phyloP scores from a whole-genome alignment of 495 filamentous ascomycete species.

The Glonium stellatum region DNA sequence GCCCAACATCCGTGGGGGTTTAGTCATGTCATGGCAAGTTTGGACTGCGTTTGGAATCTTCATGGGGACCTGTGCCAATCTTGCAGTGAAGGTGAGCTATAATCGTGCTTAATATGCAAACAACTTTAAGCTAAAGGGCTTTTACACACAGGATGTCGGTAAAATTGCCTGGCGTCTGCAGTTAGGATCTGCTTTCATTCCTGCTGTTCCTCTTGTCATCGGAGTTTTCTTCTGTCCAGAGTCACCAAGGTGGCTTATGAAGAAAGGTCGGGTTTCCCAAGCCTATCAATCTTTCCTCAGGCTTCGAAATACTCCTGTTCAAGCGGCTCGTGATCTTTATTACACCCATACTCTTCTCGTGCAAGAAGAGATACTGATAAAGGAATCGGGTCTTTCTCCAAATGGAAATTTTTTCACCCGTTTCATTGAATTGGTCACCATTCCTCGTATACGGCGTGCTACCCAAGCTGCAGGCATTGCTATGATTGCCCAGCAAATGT shows the following conservation, averaged over 20 bases:
- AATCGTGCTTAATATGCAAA: not conserved
- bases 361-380: slow-evolving; percentile 40
- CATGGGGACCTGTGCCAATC: slow-evolving; percentile 54
- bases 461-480: slow-evolving; percentile 58
- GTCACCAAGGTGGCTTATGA: slow-evolving; percentile 64
- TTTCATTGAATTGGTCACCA: slow-evolving; percentile 62
- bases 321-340: slow-evolving; percentile 71
- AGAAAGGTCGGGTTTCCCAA: slow-evolving; percentile 47
- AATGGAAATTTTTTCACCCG: slow-evolving; percentile 25
- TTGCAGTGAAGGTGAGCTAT: slow-evolving; percentile 41
- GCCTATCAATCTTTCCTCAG: slow-evolving; percentile 55
- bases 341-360: slow-evolving; percentile 58
- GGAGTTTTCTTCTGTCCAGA: slow-evolving; percentile 57
- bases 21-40: slow-evolving; percentile 59
- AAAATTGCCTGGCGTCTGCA: slow-evolving; percentile 57
- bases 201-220: slow-evolving; percentile 57
- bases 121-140: not conserved
- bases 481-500: slow-evolving; percentile 78
- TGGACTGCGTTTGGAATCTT: slow-evolving; percentile 57
- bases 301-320: slow-evolving; percentile 56
- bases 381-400: slow-evolving; percentile 11
- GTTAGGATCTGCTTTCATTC: slow-evolving; percentile 61
- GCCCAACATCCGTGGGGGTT: slow-evolving; percentile 52
- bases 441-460: slow-evolving; percentile 61
- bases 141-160: slow-evolving; percentile 40